Evolutionary conservation across 1,139 yeast species (phyloP).

Genomic region (Hemisphaericaspora xylofermentans): DNA sequence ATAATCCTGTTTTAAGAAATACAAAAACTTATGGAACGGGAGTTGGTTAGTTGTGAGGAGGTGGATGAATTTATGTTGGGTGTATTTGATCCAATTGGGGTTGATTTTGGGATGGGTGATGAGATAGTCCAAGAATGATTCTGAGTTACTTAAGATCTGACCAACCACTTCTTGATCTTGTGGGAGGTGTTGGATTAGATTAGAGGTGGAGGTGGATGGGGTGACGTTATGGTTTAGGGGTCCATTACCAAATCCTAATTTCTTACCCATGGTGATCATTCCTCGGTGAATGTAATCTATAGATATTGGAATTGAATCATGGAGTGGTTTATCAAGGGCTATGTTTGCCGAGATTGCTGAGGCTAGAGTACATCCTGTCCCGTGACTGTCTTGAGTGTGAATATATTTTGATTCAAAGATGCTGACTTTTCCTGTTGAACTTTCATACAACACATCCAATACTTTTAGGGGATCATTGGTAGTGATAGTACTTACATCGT

Average conservation of each 20-base stretch:
- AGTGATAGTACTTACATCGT: slow-evolving; percentile 13
- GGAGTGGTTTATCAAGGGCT: slow-evolving; percentile 51
- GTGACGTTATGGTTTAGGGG: slow-evolving; percentile 62
- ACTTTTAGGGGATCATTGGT: slow-evolving; percentile 32
- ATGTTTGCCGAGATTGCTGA: slow-evolving; percentile 78
- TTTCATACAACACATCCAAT: slow-evolving; percentile 62
- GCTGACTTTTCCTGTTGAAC: slow-evolving; percentile 33
- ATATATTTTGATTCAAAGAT: slow-evolving; percentile 52
- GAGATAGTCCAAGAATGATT: slow-evolving; percentile 42
- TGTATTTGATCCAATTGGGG: slow-evolving; percentile 57
- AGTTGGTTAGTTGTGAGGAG: slow-evolving; percentile 53
- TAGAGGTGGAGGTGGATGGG: slow-evolving; percentile 17
- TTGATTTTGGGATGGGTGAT: slow-evolving; percentile 55
- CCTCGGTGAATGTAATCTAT: slow-evolving; percentile 70
- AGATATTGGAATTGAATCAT: slow-evolving; percentile 52
- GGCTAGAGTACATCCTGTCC: slow-evolving; percentile 89
- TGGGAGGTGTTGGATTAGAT: slow-evolving; percentile 10
- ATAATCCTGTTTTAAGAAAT: slow-evolving; percentile 71
- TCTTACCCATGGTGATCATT: slow-evolving; percentile 36
- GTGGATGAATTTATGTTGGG: slow-evolving; percentile 61
- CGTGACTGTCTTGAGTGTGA: slow-evolving; percentile 65
- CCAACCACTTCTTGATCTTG: slow-evolving; percentile 1
- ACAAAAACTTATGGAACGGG: slow-evolving; percentile 49
- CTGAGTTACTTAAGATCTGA: slow-evolving; percentile 4
- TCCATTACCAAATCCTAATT: slow-evolving; percentile 64